A percentile compares a stretch with the other conserved stretches of the same genome.
Evolutionary conservation across 495 filamentous ascomycete genomes (phyloP).

Genomic region (Lophiotrema nucula): DNA sequence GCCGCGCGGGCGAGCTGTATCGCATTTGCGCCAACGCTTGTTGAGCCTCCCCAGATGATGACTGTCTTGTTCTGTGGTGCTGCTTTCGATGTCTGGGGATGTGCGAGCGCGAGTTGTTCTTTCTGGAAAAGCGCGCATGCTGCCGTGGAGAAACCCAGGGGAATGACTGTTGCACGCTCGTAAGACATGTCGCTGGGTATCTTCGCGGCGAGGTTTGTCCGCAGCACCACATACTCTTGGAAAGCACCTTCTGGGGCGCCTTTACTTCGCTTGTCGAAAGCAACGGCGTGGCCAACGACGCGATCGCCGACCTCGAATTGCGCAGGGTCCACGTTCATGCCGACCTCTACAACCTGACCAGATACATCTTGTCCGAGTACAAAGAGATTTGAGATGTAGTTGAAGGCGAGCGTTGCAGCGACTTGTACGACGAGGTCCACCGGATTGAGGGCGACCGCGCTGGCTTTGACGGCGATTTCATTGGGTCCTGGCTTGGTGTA

Average conservation of each 20-base stretch:
- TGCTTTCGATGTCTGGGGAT: conserved; percentile 15
- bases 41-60: conserved; percentile 36
- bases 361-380: conserved; percentile 56
- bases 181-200: conserved; percentile 28
- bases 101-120: conserved; percentile 22
- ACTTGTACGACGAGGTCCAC: conserved; percentile 50
- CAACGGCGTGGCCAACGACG: conserved; percentile 36
- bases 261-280: background rate
- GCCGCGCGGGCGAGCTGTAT: conserved; percentile 34
- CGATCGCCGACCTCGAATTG: conserved; percentile 42
- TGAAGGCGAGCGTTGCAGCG: conserved; percentile 33
- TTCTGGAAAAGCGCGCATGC: conserved; percentile 27
- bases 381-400: conserved; percentile 45
- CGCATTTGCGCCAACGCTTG: conserved; percentile 34
- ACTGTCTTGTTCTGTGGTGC: conserved; percentile 19
- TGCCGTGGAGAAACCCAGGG: conserved; percentile 30
- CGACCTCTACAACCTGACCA: conserved; percentile 53
- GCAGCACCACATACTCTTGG: conserved; percentile 25
- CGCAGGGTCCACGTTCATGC: conserved; percentile 25
- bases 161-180: conserved; percentile 26
- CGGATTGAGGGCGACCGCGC: conserved; percentile 47
- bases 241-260: conserved; percentile 12
- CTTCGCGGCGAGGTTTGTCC: conserved; percentile 1
- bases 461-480: conserved; percentile 45
- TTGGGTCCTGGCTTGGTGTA: conserved; percentile 27